These are phyloP conservation scores for Gnaphalium uliginosum DNA, from an alignment of 129 eudicot genomes.

Conservation along the genomic window DNA sequence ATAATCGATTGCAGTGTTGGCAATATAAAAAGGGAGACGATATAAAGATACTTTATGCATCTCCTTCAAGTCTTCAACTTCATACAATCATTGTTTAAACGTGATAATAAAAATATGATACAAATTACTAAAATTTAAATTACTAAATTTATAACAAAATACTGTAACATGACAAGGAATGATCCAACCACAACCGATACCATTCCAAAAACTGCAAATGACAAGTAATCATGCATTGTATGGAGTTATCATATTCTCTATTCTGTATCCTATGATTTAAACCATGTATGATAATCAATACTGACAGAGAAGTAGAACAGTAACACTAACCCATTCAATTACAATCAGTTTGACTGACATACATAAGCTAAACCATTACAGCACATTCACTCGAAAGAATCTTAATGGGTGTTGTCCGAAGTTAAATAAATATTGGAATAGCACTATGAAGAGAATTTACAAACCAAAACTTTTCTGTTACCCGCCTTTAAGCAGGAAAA, in stretches of 20 bases:
- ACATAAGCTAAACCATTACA: neutral
- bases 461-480: constrained; percentile 34
- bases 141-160: too few relatives aligned
- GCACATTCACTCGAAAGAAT: neutral
- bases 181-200: neutral
- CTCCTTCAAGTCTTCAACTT: neutral
- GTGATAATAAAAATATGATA: too few relatives aligned
- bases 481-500: constrained; percentile 21
- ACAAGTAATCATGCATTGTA: neutral
- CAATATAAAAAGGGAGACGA: too few relatives aligned
- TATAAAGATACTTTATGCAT: too few relatives aligned
- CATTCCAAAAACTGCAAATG: neutral
- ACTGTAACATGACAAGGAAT: neutral
- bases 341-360: neutral
- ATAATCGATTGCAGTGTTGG: too few relatives aligned
- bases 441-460: constrained; percentile 19
- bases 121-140: neutral
- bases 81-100: neutral
- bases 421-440: neutral
- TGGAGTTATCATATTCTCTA: neutral
- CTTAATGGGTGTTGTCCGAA: constrained; percentile 3
- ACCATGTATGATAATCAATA: neutral
- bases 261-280: neutral
- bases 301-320: neutral
- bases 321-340: neutral